Evolutionary conservation across 2,329 filamentous ascomycete genomes (phyloP).

Genomic region (Amylocarpus encephaloides): DNA sequence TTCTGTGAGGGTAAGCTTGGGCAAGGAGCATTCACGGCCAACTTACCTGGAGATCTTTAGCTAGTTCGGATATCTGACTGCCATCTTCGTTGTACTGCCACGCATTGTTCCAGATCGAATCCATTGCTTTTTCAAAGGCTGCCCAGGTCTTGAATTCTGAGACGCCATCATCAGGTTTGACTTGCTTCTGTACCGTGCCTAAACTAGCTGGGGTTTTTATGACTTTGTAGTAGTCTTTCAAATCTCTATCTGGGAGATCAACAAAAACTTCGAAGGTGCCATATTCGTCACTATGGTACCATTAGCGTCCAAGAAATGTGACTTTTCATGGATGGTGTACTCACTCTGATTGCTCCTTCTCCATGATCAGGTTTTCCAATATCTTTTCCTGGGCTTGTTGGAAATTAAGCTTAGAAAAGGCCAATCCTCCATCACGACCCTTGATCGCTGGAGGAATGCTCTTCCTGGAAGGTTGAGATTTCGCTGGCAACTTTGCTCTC

Average conservation of each 20-base stretch:
- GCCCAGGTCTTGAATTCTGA: conserved; percentile 77
- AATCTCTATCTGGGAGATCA: conserved; percentile 60
- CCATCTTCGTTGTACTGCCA: conserved; percentile 88
- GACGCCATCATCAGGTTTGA: conserved; percentile 65
- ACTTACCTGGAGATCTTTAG: conserved; percentile 70
- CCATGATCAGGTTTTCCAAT: conserved; percentile 62
- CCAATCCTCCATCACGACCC: conserved; percentile 47
- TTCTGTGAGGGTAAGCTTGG: conserved; percentile 41
- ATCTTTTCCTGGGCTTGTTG: conserved; percentile 85
- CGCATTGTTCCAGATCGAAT: conserved; percentile 81
- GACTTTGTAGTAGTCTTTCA: conserved; percentile 82
- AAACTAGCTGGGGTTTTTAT: conserved; percentile 78
- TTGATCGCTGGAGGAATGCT: conserved; percentile 38
- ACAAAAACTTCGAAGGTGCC: conserved; percentile 68
- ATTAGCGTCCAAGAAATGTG: conserved; percentile 6
- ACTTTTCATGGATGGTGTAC: conserved; percentile 22
- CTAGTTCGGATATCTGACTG: conserved; percentile 74
- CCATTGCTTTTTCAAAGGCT: conserved; percentile 71
- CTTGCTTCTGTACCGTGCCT: conserved; percentile 68
- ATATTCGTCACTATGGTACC: conserved; percentile 52
- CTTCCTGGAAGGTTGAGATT: conserved; percentile 30
- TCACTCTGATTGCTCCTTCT: conserved; percentile 60
- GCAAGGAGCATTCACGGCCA: conserved; percentile 10
- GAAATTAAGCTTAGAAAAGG: conserved; percentile 68
- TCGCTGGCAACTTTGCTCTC: conserved; percentile 23